Base-by-base conservation (phyloP, 805 yeast genomes). In the Millerozyma miso region DNA sequence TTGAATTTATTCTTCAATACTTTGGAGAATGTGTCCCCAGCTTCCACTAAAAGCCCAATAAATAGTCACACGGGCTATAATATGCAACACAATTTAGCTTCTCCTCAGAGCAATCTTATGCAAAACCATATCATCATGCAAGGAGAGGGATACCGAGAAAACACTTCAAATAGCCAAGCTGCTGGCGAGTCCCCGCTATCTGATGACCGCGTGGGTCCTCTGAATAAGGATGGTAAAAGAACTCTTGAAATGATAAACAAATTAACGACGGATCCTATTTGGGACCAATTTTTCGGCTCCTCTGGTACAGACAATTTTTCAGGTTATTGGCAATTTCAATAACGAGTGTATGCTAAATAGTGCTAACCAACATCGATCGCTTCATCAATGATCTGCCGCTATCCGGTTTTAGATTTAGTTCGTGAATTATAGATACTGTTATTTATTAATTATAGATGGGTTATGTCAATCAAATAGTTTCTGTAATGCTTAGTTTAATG, bases 241-340 rank as follows among this genome's bases (percentile, higher is more conserved):
- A 73, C 81, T 16, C 79, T 72, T 54, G 85, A 81, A 51, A 63
- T 83, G 67, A 74, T 83, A 46, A 76, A 73, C 52, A 83, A 77
- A 55, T 76, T 81, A 37, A 81, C 85, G 3, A 73, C 79, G 2
- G 88, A 82, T 42, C 69, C 80, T 19, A 80, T 83, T 29, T 82
- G 88, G 85, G 87, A 80, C 40, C 85, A 80, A 50, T 77, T 78
- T 50, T 79, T 81, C 54, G 63, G 75, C 4, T 44, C 48, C 10
- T 26, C 31, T 6, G 17, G 17, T 7, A 32, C 31, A 13, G 42
- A 37, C 18, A 13, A 34, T 33, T 35, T 31, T 20, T 23, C 29
- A 10, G 29, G 29, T 10, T 23, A 23, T 10, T 23, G 29, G 29
- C 29, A 23, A 10, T 23, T 23, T 23, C 29, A 23, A 10, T 23